These are phyloP conservation scores for Geotrichum aggregatum DNA, from an alignment of 1,139 yeast genomes.

Conservation along the genomic window DNA sequence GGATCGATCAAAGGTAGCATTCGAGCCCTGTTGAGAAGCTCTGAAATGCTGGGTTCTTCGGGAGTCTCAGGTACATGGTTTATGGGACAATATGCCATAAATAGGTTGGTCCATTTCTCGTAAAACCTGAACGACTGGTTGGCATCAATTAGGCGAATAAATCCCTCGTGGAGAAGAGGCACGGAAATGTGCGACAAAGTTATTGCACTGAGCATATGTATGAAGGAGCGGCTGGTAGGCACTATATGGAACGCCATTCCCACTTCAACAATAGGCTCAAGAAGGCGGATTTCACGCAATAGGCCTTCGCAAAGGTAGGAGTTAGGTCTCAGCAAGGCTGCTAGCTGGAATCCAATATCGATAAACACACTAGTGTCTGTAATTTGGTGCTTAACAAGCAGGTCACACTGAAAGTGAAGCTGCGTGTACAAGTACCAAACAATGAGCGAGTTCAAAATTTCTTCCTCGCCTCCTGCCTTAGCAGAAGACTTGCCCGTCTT, in stretches of 20 bases:
- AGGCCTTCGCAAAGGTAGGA: constrained; percentile 9
- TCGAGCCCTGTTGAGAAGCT: constrained; percentile 1
- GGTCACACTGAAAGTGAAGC: background rate
- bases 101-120: constrained; percentile 12
- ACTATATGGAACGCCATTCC: background rate
- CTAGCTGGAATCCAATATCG: constrained; percentile 7
- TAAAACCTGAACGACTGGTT: background rate
- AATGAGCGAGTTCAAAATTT: constrained; percentile 7
- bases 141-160: constrained; percentile 3
- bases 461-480: background rate
- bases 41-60: constrained; percentile 12
- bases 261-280: constrained; percentile 8
- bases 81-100: constrained; percentile 3
- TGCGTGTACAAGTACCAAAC: background rate
- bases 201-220: constrained; percentile 14
- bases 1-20: constrained; percentile 10
- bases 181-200: constrained; percentile 9
- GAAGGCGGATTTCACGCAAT: constrained; percentile 6
- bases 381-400: background rate
- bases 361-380: constrained; percentile 5
- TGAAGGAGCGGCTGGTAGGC: background rate
- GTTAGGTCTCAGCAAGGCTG: constrained; percentile 8
- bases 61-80: constrained; percentile 4
- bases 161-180: constrained; percentile 6
- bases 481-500: background rate